phyloP scores from a whole-genome alignment of 1,284 basidiomycete species.

The Moesziomyces sp. region DNA sequence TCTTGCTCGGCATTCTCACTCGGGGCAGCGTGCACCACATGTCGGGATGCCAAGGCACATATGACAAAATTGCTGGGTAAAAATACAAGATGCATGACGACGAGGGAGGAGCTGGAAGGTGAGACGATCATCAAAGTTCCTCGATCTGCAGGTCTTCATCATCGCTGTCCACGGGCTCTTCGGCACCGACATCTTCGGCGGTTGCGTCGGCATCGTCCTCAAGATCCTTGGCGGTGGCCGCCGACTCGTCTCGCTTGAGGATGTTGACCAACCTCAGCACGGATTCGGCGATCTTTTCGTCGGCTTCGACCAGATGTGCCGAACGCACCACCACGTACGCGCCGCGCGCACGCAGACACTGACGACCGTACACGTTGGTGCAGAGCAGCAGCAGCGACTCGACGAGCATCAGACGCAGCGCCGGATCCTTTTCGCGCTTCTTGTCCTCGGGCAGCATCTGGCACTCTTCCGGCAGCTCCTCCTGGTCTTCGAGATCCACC shows the following conservation, averaged over 20 bases:
- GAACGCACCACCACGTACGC: conserved; percentile 87
- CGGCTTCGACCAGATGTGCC: conserved; percentile 81
- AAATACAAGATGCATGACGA: conserved; percentile 25
- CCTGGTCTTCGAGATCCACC: conserved; percentile 78
- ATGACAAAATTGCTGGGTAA: conserved; percentile 2
- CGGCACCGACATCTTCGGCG: conserved; percentile 47
- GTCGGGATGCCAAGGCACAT: no score
- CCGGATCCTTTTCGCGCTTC: conserved; percentile 81
- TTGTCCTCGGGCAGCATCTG: conserved; percentile 90
- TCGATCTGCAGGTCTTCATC: conserved; percentile 64
- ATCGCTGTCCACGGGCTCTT: conserved; percentile 33
- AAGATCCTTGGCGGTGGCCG: conserved; percentile 48
- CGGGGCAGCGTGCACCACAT: no score
- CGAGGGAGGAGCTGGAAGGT: neutral
- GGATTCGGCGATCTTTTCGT: conserved; percentile 73
- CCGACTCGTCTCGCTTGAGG: conserved; percentile 64
- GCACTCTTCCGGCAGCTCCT: conserved; percentile 82
- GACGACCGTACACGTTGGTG: conserved; percentile 86
- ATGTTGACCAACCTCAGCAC: conserved; percentile 66
- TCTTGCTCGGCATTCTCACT: no score
- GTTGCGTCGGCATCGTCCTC: conserved; percentile 45
- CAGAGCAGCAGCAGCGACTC: conserved; percentile 90
- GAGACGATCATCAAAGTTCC: conserved; percentile 50
- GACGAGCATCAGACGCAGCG: conserved; percentile 83
- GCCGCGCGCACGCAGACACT: conserved; percentile 81